These are phyloP conservation scores for Yamadazyma oceani DNA, from an alignment of 1,139 yeast genomes.

Conservation along the genomic window DNA sequence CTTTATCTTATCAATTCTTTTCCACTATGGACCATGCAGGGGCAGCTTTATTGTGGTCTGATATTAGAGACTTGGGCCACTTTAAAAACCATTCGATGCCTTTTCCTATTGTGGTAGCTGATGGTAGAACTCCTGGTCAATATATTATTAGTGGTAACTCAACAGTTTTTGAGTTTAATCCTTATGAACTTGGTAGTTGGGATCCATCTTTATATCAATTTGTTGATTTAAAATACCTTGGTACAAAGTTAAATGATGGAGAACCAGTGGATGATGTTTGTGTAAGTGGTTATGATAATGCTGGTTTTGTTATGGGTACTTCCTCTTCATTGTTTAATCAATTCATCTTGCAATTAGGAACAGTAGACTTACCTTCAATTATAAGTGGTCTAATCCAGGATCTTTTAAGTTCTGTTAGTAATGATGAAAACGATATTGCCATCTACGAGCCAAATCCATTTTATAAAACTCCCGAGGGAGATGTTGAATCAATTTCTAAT, in stretches of 20 bases:
- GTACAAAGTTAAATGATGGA: conserved; percentile 66
- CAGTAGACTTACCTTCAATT: conserved; percentile 53
- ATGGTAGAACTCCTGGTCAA: conserved; percentile 74
- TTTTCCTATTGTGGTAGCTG: conserved; percentile 76
- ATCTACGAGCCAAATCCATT: conserved; percentile 56
- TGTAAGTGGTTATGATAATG: conserved; percentile 73
- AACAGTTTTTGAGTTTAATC: conserved; percentile 75
- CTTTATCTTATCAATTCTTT: conserved; percentile 75
- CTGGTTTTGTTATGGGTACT: conserved; percentile 82
- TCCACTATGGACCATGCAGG: conserved; percentile 56
- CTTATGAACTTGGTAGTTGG: conserved; percentile 89
- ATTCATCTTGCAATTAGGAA: conserved; percentile 62
- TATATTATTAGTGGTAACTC: conserved; percentile 59
- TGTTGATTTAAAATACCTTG: conserved; percentile 68
- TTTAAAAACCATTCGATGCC: conserved; percentile 71
- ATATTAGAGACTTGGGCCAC: conserved; percentile 50
- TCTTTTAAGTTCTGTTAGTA: conserved; percentile 48
- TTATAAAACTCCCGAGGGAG: conserved; percentile 45
- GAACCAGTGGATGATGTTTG: conserved; percentile 46
- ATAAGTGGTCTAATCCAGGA: conserved; percentile 41
- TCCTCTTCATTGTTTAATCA: conserved; percentile 82
- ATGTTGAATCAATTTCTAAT: conserved; percentile 24
- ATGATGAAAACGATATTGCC: conserved; percentile 43
- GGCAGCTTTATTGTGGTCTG: conserved; percentile 65
- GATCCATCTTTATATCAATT: conserved; percentile 73